Evolutionary conservation across 2,329 filamentous ascomycete genomes (phyloP).

Genomic region (Lomentospora prolificans): DNA sequence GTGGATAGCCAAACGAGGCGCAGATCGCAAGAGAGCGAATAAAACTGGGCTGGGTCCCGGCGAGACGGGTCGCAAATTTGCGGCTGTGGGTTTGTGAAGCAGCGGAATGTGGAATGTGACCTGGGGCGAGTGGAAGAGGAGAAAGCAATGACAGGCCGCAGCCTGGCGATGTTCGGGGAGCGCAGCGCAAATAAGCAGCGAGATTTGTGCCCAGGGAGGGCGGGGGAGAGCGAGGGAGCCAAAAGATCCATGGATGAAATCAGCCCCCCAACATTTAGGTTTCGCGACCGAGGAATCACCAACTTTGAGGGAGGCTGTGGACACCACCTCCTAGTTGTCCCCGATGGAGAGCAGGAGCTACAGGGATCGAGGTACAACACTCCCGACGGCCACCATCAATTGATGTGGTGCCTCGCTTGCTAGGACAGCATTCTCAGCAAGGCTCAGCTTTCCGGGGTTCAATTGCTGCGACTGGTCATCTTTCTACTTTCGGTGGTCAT

Average conservation of each 20-base stretch:
- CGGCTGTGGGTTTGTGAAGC: background rate
- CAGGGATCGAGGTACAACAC: too few relatives aligned
- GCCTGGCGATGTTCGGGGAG: too few relatives aligned
- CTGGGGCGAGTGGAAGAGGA: background rate
- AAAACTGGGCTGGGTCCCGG: background rate
- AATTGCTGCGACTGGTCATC: background rate
- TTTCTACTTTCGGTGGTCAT: background rate
- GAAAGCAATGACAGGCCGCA: background rate
- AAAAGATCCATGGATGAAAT: too few relatives aligned
- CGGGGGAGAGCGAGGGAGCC: too few relatives aligned
- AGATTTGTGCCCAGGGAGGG: too few relatives aligned
- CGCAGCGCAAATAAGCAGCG: too few relatives aligned
- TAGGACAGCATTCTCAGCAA: background rate
- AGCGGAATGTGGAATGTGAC: background rate
- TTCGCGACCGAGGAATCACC: too few relatives aligned
- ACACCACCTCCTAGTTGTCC: too few relatives aligned
- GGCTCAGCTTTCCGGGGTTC: background rate
- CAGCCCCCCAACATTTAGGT: too few relatives aligned
- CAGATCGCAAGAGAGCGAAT: background rate
- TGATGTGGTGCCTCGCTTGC: background rate
- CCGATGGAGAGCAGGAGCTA: too few relatives aligned
- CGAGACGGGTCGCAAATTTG: background rate
- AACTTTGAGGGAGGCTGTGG: too few relatives aligned
- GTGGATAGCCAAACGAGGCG: background rate
- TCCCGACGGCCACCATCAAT: too few relatives aligned